Evolutionary conservation across 108 stramenopile species (phyloP).

Genomic region (Licmophora abbreviata): DNA sequence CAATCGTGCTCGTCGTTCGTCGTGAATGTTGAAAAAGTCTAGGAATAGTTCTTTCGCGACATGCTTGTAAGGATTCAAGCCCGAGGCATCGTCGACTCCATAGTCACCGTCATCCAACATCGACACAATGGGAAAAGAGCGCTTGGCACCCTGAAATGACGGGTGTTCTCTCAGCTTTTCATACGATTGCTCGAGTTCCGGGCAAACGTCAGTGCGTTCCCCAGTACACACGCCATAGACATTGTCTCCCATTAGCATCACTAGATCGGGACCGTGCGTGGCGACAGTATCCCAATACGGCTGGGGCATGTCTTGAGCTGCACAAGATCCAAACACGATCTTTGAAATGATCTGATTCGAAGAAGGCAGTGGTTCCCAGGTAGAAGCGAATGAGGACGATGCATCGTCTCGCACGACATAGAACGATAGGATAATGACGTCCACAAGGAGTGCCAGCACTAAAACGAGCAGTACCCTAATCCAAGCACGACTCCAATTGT

Average conservation of each 20-base stretch:
- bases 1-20: slow-evolving; percentile 8
- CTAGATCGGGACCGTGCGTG: slow-evolving; percentile 8
- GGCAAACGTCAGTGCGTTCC: slow-evolving; percentile 2
- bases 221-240: slow-evolving; percentile 17
- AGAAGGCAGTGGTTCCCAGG: slow-evolving; percentile 10
- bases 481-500: no score
- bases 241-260: slow-evolving; percentile 20
- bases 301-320: slow-evolving; percentile 7
- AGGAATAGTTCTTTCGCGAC: slow-evolving; percentile 11
- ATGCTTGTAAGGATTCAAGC: slow-evolving; percentile 20
- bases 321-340: slow-evolving; percentile 15
- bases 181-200: slow-evolving; percentile 12
- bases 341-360: neutral
- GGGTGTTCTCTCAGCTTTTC: slow-evolving; percentile 11
- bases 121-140: slow-evolving; percentile 4
- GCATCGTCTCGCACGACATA: neutral
- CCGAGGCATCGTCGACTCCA: slow-evolving; percentile 4
- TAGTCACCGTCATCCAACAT: slow-evolving; percentile 24
- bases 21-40: slow-evolving; percentile 14
- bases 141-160: slow-evolving; percentile 10
- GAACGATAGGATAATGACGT: neutral
- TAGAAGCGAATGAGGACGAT: neutral
- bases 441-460: neutral
- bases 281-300: slow-evolving; percentile 19
- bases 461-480: neutral